These are phyloP conservation scores for Ochetophila trinervis DNA, from an alignment of 306 rosid species.

Conservation along the genomic window DNA sequence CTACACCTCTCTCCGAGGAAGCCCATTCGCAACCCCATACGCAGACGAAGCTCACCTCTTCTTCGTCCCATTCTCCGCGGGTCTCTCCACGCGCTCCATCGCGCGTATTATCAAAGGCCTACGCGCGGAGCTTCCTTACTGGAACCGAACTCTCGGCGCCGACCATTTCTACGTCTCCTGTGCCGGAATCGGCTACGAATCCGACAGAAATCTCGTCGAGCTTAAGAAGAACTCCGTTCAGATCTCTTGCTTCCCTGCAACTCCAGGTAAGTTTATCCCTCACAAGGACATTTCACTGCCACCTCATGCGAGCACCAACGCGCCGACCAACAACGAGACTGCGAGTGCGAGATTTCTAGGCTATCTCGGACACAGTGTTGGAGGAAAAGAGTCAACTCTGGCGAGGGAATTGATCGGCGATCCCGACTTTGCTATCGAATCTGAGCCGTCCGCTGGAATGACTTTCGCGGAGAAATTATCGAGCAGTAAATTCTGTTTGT, in stretches of 20 bases:
- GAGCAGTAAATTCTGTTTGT: conserved; percentile 47
- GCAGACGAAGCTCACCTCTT: conserved; percentile 57
- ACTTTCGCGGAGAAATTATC: conserved; percentile 21
- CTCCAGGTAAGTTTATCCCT: conserved; percentile 38
- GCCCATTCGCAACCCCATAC: conserved; percentile 40
- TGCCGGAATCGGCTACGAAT: conserved; percentile 22
- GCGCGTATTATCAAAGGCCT: conserved; percentile 38
- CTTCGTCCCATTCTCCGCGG: conserved; percentile 55
- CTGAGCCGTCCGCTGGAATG: conserved; percentile 28
- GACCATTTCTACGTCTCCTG: conserved; percentile 72
- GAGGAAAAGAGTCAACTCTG: conserved; percentile 14
- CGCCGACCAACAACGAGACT: conserved; percentile 7
- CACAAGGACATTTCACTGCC: conserved; percentile 71
- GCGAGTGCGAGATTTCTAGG: conserved; percentile 19
- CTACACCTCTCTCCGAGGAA: conserved; percentile 42
- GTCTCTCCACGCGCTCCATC: conserved; percentile 41
- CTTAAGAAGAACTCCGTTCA: conserved; percentile 68
- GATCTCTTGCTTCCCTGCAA: conserved; percentile 56
- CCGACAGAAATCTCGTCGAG: conserved; percentile 61
- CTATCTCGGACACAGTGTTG: conserved; percentile 24
- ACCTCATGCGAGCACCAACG: conserved; percentile 11
- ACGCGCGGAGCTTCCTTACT: conserved; percentile 44
- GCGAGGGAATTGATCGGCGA: conserved; percentile 26
- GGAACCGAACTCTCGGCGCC: conserved; percentile 84
- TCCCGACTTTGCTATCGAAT: conserved; percentile 32